Conservation (phyloP, 495 filamentous ascomycete species). For the Podospora appendiculata region DNA sequence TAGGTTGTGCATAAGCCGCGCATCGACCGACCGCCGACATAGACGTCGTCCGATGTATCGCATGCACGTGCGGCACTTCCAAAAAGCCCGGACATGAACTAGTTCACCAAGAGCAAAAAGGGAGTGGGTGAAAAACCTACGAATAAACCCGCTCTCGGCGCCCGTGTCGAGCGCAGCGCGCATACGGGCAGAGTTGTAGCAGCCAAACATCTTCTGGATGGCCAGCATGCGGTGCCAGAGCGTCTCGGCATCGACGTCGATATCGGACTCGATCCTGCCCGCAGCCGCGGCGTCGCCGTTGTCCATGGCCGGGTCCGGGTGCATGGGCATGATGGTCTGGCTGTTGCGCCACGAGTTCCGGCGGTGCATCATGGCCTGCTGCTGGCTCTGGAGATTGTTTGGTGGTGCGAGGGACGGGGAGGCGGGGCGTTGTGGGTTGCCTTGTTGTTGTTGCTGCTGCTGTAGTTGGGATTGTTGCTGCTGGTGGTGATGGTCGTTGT, state of each 20-base stretch:
- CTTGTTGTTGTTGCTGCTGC: background rate
- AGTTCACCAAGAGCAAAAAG: background rate
- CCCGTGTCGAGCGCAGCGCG: slow-evolving; percentile 31
- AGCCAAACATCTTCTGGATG: slow-evolving; percentile 33
- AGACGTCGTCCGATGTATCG: too few relatives aligned
- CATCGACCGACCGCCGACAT: too few relatives aligned
- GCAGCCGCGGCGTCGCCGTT: too few relatives aligned
- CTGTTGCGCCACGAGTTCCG: slow-evolving; percentile 13
- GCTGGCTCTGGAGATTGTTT: background rate
- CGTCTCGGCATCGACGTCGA: slow-evolving; percentile 23
- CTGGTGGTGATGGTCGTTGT: background rate
- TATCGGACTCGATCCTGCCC: background rate
- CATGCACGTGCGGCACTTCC: too few relatives aligned
- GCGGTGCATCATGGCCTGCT: background rate
- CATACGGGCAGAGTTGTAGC: slow-evolving; percentile 40
- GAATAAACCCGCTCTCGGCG: slow-evolving; percentile 22
- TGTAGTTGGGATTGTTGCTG: background rate
- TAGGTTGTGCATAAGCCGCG: too few relatives aligned
- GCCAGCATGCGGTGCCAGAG: slow-evolving; percentile 40
- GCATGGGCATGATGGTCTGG: background rate
- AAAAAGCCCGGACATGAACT: too few relatives aligned
- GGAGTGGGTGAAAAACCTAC: slow-evolving; percentile 19
- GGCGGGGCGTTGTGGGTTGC: background rate
- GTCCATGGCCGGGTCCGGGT: too few relatives aligned
- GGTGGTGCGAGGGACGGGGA: background rate